Percentiles rank a stretch among this genome's conserved stretches.
Conservation (phyloP, 345 rosid species). For the Mercurialis annua region DNA sequence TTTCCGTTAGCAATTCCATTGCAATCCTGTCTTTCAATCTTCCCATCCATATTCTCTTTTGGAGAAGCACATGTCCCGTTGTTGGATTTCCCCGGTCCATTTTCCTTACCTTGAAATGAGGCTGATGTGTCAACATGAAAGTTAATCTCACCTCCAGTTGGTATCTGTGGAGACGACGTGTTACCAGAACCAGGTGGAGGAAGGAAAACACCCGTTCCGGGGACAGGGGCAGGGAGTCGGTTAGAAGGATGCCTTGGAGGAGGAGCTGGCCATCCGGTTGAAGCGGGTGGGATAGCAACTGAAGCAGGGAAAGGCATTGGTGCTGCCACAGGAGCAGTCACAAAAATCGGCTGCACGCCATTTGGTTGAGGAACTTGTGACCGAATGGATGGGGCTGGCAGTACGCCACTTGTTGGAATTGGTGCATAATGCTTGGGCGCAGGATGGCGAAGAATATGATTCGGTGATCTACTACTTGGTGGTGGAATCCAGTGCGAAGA, state of each 20-base stretch:
- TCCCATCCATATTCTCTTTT: conserved; percentile 27
- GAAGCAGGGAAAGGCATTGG: conserved; percentile 58
- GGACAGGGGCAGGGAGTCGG: conserved; percentile 43
- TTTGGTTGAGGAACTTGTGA: conserved; percentile 56
- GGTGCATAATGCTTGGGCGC: conserved; percentile 53
- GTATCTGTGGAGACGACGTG: conserved; percentile 34
- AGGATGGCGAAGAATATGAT: conserved; percentile 49
- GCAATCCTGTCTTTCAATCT: conserved; percentile 31
- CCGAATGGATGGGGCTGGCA: conserved; percentile 49
- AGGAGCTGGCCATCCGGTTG: conserved; percentile 63
- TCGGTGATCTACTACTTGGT: conserved; percentile 50
- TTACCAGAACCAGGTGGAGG: conserved; percentile 64
- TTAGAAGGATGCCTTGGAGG: conserved; percentile 62
- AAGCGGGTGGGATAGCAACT: conserved; percentile 51
- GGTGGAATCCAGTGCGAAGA: conserved; percentile 60
- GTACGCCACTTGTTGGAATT: conserved; percentile 41
- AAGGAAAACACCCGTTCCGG: conserved; percentile 97
- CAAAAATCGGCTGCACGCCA: conserved; percentile 49
- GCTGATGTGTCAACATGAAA: conserved; percentile 18
- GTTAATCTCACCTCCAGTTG: conserved; percentile 24
- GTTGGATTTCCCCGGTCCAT: conserved; percentile 27
- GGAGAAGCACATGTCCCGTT: conserved; percentile 16
- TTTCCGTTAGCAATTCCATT: conserved; percentile 36
- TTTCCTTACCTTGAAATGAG: conserved; percentile 28
- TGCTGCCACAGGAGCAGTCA: conserved; percentile 45